Evolutionary conservation across 768 basidiomycete genomes (phyloP).

Genomic region (Filobasidium floriforme): DNA sequence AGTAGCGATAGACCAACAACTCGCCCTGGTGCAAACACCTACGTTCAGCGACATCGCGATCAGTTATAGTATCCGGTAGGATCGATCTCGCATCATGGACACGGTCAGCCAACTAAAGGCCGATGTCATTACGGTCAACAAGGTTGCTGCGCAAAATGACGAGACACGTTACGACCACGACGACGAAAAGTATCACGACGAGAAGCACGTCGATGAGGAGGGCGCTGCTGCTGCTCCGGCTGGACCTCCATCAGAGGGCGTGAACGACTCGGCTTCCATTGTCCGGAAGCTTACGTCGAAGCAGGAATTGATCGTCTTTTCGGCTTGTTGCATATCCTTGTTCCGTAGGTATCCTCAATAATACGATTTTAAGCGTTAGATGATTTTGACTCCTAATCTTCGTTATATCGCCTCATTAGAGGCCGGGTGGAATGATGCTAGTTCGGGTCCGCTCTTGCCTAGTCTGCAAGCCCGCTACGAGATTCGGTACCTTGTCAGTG

Average conservation of each 20-base stretch:
- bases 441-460: conserved; percentile 66
- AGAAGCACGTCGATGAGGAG: not conserved
- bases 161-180: not conserved
- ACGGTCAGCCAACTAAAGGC: not conserved
- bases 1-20: too few species aligned
- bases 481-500: conserved; percentile 33
- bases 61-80: not conserved
- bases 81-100: not conserved
- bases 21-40: too few species aligned
- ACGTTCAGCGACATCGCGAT: too few species aligned
- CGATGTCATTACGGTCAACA: not conserved
- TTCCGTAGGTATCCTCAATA: not conserved
- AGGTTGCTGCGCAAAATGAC: too few species aligned
- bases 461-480: conserved; percentile 58
- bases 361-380: too few species aligned
- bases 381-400: too few species aligned
- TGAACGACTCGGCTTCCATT: not conserved
- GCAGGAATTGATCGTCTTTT: conserved; percentile 2
- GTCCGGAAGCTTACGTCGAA: not conserved
- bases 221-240: not conserved
- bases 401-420: too few species aligned
- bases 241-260: not conserved
- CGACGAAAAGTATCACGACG: not conserved
- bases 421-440: conserved; percentile 68
- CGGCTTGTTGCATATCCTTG: not conserved